Evolutionary conservation across 1,139 yeast species (phyloP).

Genomic region (Saccharomyces hybrid): DNA sequence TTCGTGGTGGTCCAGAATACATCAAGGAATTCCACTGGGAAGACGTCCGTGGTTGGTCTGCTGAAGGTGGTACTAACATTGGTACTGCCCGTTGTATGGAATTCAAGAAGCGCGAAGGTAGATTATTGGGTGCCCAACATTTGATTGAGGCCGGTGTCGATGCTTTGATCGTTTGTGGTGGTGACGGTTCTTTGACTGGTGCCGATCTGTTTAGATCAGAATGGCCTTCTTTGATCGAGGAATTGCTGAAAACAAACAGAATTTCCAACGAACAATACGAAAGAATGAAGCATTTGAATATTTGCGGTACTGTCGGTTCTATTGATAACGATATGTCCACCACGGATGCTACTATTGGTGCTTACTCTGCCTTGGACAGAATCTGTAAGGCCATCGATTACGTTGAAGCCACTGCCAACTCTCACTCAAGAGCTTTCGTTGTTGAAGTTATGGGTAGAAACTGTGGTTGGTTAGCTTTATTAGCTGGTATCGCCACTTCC

Average conservation of each 20-base stretch:
- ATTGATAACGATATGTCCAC: slow-evolving; percentile 97
- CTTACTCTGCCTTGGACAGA: slow-evolving; percentile 86
- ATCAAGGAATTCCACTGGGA: slow-evolving; percentile 81
- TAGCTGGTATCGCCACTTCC: slow-evolving; percentile 94
- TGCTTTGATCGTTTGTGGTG: slow-evolving; percentile 96
- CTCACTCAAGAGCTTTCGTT: slow-evolving; percentile 95
- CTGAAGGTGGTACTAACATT: slow-evolving; percentile 89
- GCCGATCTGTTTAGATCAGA: slow-evolving; percentile 90
- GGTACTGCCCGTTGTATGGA: slow-evolving; percentile 93
- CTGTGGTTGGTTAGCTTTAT: slow-evolving; percentile 96
- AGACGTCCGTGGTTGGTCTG: slow-evolving; percentile 86
- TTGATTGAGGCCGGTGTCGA: slow-evolving; percentile 86
- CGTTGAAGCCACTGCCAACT: slow-evolving; percentile 93
- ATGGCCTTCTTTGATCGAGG: slow-evolving; percentile 82
- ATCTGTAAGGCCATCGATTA: slow-evolving; percentile 84
- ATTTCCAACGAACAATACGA: slow-evolving; percentile 51
- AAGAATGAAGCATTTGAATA: slow-evolving; percentile 67
- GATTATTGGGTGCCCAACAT: slow-evolving; percentile 75
- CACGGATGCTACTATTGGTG: slow-evolving; percentile 95
- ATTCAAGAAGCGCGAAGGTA: slow-evolving; percentile 77
- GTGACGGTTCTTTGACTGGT: slow-evolving; percentile 97
- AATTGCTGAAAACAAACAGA: slow-evolving; percentile 48
- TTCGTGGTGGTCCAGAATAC: slow-evolving; percentile 62
- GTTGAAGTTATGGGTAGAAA: slow-evolving; percentile 99
- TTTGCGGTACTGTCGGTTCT: slow-evolving; percentile 93